These are phyloP conservation scores for Aspergillus transmontanensis DNA, from an alignment of 2,329 filamentous ascomycete species.

Conservation along the genomic window DNA sequence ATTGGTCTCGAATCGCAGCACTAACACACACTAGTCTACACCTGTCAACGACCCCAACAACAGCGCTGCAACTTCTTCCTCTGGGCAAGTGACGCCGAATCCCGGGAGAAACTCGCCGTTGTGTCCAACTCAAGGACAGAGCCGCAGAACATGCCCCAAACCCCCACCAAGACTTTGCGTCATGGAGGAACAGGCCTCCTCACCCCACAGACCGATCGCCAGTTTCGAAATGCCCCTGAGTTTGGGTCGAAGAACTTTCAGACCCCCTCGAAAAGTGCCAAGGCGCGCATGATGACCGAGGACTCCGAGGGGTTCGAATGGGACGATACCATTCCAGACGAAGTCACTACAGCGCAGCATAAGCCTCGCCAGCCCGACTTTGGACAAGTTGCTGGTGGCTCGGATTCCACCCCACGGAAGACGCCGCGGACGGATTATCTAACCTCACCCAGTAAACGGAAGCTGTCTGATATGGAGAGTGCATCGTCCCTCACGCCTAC, in stretches of 20 bases:
- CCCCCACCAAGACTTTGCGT: constrained; percentile 24
- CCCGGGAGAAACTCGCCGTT: constrained; percentile 54
- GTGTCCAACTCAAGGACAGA: constrained; percentile 55
- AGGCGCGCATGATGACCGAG: constrained; percentile 34
- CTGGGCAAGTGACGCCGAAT: constrained; percentile 61
- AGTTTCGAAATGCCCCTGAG: constrained; percentile 1
- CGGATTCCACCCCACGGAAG: constrained; percentile 40
- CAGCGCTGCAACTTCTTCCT: constrained; percentile 62
- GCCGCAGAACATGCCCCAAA: constrained; percentile 27
- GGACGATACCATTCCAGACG: constrained; percentile 40
- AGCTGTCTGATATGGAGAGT: constrained; percentile 28
- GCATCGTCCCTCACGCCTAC: constrained; percentile 14
- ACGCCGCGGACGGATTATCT: constrained; percentile 32
- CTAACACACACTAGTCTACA: constrained; percentile 50
- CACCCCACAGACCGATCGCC: constrained; percentile 37
- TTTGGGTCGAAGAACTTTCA: constrained; percentile 14
- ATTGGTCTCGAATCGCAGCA: neutral
- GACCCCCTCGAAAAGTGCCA: constrained; percentile 29
- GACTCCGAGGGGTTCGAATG: constrained; percentile 41
- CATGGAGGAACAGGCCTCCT: constrained; percentile 27
- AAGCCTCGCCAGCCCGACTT: constrained; percentile 32
- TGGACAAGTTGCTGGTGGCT: constrained; percentile 12
- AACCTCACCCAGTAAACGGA: constrained; percentile 42
- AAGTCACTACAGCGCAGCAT: constrained; percentile 27
- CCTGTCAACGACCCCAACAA: constrained; percentile 54